Percentiles rank a stretch among this genome's conserved stretches.
Conservation (phyloP, 306 rosid genomes). For the Casuarina cunninghamiana region DNA sequence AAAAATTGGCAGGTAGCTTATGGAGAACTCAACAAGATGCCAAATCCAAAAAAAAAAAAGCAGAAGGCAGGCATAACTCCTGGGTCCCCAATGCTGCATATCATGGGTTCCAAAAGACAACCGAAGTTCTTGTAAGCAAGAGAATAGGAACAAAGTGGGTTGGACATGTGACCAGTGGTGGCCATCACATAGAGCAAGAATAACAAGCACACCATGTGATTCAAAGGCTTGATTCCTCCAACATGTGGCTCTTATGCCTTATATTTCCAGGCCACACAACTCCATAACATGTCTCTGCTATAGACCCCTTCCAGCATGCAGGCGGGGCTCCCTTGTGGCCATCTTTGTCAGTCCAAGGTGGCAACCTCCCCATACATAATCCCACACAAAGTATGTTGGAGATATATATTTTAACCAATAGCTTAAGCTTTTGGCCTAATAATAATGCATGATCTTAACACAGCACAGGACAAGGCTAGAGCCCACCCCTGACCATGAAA, state of each 20-base stretch:
- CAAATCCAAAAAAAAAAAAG: slow-evolving; percentile 16
- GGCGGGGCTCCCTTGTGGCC: slow-evolving; percentile 4
- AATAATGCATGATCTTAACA: too few relatives aligned
- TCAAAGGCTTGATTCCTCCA: slow-evolving; percentile 57
- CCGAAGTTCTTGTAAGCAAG: slow-evolving; percentile 23
- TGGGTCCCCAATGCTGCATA: slow-evolving; percentile 46
- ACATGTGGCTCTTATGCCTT: slow-evolving; percentile 53
- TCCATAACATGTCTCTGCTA: slow-evolving; percentile 4
- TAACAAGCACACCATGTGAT: slow-evolving; percentile 50
- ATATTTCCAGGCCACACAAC: slow-evolving; percentile 30
- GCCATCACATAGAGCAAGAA: slow-evolving; percentile 39
- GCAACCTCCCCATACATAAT: neutral
- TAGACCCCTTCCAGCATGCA: slow-evolving; percentile 17
- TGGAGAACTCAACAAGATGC: neutral
- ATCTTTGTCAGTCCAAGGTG: slow-evolving; percentile 9
- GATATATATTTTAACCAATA: too few relatives aligned
- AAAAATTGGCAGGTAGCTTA: neutral
- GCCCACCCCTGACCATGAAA: neutral
- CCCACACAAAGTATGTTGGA: neutral
- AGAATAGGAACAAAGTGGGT: slow-evolving; percentile 43
- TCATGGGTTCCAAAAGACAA: slow-evolving; percentile 36
- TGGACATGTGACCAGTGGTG: slow-evolving; percentile 50
- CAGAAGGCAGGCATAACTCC: slow-evolving; percentile 18
- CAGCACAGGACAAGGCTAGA: neutral
- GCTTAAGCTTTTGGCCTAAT: too few relatives aligned